Evolutionary conservation across 768 basidiomycete species (phyloP), one percentile per base, ranked within the genome.

Genomic region (Termitomyces sp.): DNA sequence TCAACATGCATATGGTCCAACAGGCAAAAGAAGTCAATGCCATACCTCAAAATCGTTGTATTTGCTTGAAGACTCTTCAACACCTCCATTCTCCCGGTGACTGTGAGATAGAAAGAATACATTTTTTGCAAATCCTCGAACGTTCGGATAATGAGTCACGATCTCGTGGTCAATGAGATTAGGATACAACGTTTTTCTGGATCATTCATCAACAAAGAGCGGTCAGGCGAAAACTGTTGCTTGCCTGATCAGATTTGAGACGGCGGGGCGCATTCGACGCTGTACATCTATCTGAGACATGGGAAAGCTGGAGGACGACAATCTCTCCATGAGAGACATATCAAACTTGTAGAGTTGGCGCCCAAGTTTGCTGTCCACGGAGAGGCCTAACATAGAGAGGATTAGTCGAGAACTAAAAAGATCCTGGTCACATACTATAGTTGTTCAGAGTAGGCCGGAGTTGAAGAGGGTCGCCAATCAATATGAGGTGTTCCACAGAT

Each of bases 381-480:
- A 90, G 0, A 92, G 74, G 0, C 78, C 89, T 92, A 51, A 33
- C 33, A 45, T 1, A 33, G 58, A 36, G 58, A 36, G 28, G 22
- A 24, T 44, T 24, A 33, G 20, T 12, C 18, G 22, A 33, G n/a
- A 13, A 20, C 4, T 11, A n/a, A 35, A 38, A 4, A 13, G 32
- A 50, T 8, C 9, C 11, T 18, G 18, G 2, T 13, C 18, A 70
- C 82, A 32, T 59, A 90, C 89, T 62, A 62, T 78, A 91, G 18
- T 83, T 89, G 38, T 84, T 84, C 49, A 91, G 62, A 0, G 79
- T 90, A 0, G 88, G 90, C 1, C 91, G 82, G 1, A 93, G 78
- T 71, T 92, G 91, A 2, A 82, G 76, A 7, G 91, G 91, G 63
- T 93, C 91, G 0, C 91, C 91, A n/a, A 92, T 91, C 46, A 87